Conservation (phyloP, 208 protist species). For the Wallacemonas collosoma region DNA sequence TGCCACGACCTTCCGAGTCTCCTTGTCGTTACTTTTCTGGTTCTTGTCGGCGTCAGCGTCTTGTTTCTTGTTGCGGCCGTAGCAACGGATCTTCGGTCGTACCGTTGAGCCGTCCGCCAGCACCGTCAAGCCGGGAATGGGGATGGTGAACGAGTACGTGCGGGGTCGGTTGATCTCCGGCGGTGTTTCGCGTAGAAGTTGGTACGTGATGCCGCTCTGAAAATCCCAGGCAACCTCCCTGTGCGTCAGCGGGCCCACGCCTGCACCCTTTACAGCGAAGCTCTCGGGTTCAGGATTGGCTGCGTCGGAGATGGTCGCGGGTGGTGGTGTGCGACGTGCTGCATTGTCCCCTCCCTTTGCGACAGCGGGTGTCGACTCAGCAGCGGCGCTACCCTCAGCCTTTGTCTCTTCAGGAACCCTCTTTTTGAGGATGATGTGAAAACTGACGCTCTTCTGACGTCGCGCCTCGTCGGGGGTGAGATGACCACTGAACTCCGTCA, state of each 20-base stretch:
- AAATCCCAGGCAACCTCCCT: constrained; percentile 21
- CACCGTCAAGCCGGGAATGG: constrained; percentile 39
- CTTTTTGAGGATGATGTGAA: constrained; percentile 40
- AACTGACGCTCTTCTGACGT: constrained; percentile 24
- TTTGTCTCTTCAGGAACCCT: neutral
- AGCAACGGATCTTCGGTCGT: neutral
- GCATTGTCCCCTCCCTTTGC: neutral
- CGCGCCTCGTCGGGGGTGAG: constrained; percentile 44
- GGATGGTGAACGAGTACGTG: constrained; percentile 61
- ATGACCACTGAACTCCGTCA: constrained; percentile 15
- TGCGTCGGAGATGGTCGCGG: neutral
- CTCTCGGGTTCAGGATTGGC: neutral
- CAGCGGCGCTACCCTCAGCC: neutral
- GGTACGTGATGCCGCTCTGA: constrained; percentile 23
- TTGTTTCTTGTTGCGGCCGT: constrained; percentile 8
- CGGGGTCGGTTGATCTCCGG: constrained; percentile 48
- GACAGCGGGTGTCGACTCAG: too few relatives aligned
- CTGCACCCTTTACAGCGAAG: constrained; percentile 47
- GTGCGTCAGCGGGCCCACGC: constrained; percentile 23
- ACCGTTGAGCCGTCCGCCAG: constrained; percentile 32
- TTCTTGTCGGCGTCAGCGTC: neutral
- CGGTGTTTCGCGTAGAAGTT: constrained; percentile 35
- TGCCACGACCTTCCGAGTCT: neutral
- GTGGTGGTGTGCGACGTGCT: neutral
- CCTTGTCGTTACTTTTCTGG: neutral